A percentile compares a stretch with the other conserved stretches of the same genome.
These are phyloP conservation scores for Boletus semigastroideus DNA, from an alignment of 1,284 basidiomycete genomes.

Conservation along the genomic window DNA sequence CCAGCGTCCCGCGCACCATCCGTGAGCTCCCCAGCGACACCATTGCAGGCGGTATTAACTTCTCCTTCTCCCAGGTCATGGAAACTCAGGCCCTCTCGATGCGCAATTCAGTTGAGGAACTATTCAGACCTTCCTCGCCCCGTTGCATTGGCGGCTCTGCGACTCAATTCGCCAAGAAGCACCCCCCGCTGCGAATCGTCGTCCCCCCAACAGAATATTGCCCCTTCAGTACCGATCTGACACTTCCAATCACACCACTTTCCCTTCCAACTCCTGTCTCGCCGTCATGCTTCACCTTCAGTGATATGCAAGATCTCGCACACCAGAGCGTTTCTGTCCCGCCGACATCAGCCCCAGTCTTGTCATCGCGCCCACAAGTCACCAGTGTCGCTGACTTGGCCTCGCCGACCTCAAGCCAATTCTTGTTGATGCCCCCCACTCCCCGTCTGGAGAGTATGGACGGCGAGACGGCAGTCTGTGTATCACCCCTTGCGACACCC, in stretches of 20 bases:
- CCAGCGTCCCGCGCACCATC: background rate
- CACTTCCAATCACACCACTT: conserved; percentile 31
- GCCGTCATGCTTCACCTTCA: conserved; percentile 30
- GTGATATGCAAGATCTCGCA: conserved; percentile 13
- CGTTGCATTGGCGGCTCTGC: conserved; percentile 7
- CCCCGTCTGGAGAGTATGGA: conserved; percentile 11
- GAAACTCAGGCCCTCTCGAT: conserved; percentile 3
- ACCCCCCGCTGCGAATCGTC: conserved; percentile 28
- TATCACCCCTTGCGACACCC: conserved; percentile 13
- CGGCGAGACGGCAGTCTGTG: conserved; percentile 8
- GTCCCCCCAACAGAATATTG: conserved; percentile 37
- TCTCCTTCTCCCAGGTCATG: conserved; percentile 14
- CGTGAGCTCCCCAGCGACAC: conserved; percentile 7
- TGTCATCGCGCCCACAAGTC: conserved; percentile 6
- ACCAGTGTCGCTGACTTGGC: conserved; percentile 17
- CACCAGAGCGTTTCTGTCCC: conserved; percentile 7
- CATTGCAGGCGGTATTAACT: background rate
- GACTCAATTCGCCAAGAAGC: conserved; percentile 16
- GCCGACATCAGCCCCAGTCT: conserved; percentile 9
- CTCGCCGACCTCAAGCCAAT: conserved; percentile 35
- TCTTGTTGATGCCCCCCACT: conserved; percentile 31
- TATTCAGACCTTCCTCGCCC: background rate
- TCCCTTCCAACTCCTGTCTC: conserved; percentile 29
- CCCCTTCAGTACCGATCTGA: conserved; percentile 34
- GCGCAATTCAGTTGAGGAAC: conserved; percentile 20